Evolutionary conservation across 805 yeast species (phyloP), one percentile per base, ranked within the genome.

Genomic region (Kodamaea kaohsiungensis): DNA sequence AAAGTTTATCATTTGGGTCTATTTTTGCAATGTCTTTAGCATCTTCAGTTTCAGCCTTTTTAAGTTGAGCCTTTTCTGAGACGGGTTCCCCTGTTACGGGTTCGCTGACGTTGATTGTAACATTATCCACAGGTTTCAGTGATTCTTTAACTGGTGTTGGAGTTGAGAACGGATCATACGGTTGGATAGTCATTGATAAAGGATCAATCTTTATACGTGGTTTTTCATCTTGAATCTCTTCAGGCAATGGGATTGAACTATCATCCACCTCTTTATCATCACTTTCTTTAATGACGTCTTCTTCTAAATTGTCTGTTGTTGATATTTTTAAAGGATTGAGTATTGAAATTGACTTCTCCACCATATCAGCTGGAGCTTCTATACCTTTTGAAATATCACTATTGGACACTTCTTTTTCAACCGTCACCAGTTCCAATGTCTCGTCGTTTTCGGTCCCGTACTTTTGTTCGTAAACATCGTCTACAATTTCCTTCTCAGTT

Each of bases 151-250:
- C 47, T 43, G 12, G 7, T 27, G 22, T 52, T 42, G 45, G 54
- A n/a, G 39, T 30, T 15, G 48, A 40, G 46, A 53, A 52, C 16
- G 62, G 61, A 22, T 53, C 55, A 37, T 64, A 65, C 16, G 69
- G 64, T 49, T 64, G 67, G 7, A 62, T 60, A 5, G 62, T 58
- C 61, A 65, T 64, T 5, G 43, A 18, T 12, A 27, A 10, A 13
- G 45, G 46, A 15, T 35, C 42, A 37, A 37, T 48, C 46, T 22
- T 46, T 22, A 8, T 33, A 3, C 5, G 13, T 2, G 17, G 19
- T 35, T 18, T 15, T 38, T 37, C 30, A 38, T 27, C 43, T 39
- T 38, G 12, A 18, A 35, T 18, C n/a, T n/a, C 43, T 8, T 27
- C 7, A 16, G 5, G 10, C 35, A 30, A 30, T 12, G 10, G 9